Evolutionary conservation across 2,329 filamentous ascomycete genomes (phyloP).

Genomic region (Cytospora piceicola): DNA sequence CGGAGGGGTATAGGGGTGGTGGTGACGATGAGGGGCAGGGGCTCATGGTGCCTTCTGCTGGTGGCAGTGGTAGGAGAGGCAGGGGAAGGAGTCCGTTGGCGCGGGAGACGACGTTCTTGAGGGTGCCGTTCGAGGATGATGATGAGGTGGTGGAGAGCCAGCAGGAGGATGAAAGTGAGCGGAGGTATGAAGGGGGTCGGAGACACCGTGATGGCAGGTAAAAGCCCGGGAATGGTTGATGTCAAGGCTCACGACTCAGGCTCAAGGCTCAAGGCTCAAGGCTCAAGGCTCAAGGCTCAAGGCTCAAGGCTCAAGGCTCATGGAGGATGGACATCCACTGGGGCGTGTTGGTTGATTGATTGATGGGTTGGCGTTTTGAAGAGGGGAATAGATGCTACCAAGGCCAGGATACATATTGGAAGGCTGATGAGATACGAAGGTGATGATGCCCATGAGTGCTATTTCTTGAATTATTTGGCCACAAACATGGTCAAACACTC

Average conservation of each 20-base stretch:
- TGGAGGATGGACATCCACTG: background rate
- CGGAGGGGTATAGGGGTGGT: background rate
- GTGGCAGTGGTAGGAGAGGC: background rate
- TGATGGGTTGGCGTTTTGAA: background rate
- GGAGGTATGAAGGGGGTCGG: background rate
- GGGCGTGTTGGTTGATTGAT: background rate
- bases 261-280: background rate
- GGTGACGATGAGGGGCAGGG: background rate
- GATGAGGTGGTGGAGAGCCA: slow-evolving; percentile 13
- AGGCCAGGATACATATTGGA: background rate
- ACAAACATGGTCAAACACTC: too few relatives aligned
- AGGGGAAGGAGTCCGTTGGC: slow-evolving; percentile 25
- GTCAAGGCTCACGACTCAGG: background rate
- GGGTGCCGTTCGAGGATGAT: slow-evolving; percentile 26
- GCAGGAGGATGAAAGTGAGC: slow-evolving; percentile 13
- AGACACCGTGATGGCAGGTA: background rate
- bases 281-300: background rate
- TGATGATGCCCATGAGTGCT: background rate
- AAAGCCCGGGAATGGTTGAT: background rate
- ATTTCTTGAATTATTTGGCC: too few relatives aligned
- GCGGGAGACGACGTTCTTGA: slow-evolving; percentile 13
- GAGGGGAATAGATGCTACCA: too few relatives aligned
- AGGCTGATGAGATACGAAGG: background rate
- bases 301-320: background rate
- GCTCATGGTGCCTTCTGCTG: slow-evolving; percentile 14